Conservation (phyloP, 352 stramenopile species). For the Pythium coloratum region DNA sequence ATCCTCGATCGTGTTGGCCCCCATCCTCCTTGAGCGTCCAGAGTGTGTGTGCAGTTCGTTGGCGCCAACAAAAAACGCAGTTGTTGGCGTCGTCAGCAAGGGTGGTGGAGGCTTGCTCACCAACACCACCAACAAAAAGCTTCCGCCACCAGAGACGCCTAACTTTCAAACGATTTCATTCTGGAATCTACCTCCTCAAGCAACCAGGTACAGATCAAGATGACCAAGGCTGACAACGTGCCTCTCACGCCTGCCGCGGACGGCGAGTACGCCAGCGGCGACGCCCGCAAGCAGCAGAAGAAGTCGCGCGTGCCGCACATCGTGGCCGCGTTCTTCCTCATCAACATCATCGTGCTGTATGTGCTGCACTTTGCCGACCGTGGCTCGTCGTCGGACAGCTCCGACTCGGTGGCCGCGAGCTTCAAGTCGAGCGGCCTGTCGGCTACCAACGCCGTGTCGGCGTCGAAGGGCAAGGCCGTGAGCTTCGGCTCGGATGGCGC, state of each 20-base stretch:
- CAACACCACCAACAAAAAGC: not conserved
- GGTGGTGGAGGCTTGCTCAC: not conserved
- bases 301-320: conserved; percentile 36
- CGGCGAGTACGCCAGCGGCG: conserved; percentile 33
- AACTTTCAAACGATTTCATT: conserved; percentile 22
- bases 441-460: conserved; percentile 20
- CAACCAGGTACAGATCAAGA: conserved; percentile 23
- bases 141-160: not conserved
- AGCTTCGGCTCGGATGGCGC: conserved; percentile 54
- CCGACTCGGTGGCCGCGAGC: conserved; percentile 29
- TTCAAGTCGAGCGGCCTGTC: conserved; percentile 28
- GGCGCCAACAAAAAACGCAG: conserved; percentile 13
- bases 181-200: conserved; percentile 25
- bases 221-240: conserved; percentile 33
- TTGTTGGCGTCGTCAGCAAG: not conserved
- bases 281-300: conserved; percentile 20
- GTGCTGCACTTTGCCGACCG: conserved; percentile 78
- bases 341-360: conserved; percentile 86
- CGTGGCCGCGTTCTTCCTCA: conserved; percentile 55
- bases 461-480: conserved; percentile 54
- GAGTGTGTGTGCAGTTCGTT: conserved; percentile 11
- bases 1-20: not conserved
- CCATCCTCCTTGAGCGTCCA: not conserved
- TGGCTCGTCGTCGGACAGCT: conserved; percentile 29
- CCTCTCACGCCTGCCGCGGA: conserved; percentile 48